Percentiles rank a stretch among this genome's conserved stretches.
phyloP scores from a whole-genome alignment of 1,284 basidiomycete genomes.

The Wallemia ichthyophaga region DNA sequence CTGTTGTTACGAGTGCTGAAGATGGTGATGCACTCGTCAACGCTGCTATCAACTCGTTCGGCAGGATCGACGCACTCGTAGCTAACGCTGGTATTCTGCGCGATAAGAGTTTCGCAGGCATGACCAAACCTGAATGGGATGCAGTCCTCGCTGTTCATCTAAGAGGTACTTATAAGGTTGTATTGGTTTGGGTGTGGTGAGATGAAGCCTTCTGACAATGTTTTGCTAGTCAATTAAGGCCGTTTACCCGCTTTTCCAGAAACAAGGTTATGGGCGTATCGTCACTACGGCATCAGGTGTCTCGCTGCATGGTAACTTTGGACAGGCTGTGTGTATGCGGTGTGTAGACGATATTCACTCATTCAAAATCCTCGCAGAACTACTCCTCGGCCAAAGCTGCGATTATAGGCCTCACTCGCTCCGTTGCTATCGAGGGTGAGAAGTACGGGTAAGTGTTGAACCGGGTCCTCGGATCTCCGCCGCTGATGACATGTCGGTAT shows the following conservation, averaged over 20 bases:
- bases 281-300: conserved; percentile 78
- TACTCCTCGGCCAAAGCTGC: conserved; percentile 83
- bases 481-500: background rate
- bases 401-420: conserved; percentile 64
- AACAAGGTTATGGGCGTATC: conserved; percentile 90
- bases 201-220: too few species aligned
- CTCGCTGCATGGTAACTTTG: conserved; percentile 78
- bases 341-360: background rate
- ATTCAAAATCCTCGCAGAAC: conserved; percentile 18
- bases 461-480: background rate
- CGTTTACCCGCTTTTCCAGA: conserved; percentile 86
- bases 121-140: conserved; percentile 87
- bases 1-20: conserved; percentile 51
- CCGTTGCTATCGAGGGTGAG: conserved; percentile 69
- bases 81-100: conserved; percentile 87
- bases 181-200: too few species aligned
- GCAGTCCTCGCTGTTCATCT: conserved; percentile 66
- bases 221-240: conserved; percentile 46
- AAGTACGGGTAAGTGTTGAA: conserved; percentile 25
- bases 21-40: conserved; percentile 78
- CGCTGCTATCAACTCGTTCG: conserved; percentile 58
- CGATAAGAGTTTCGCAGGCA: conserved; percentile 63
- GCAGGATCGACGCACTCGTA: conserved; percentile 57
- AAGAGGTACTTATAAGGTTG: conserved; percentile 20
- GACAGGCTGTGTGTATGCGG: conserved; percentile 32